Conservation (phyloP, 1,139 yeast species). For the Yamadazyma songkhlaensis region DNA sequence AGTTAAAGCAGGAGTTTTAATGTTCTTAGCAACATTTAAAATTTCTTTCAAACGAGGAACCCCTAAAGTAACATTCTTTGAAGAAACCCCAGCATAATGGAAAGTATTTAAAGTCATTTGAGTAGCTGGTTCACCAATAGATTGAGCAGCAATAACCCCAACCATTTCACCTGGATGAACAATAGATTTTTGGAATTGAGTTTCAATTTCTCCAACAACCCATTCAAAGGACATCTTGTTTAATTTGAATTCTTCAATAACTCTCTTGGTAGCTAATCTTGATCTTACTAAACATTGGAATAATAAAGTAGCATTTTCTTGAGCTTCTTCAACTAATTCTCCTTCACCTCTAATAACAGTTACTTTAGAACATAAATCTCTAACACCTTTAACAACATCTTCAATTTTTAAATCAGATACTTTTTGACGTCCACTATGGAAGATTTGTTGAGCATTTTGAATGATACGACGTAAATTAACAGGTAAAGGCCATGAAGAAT, state of each 20-base stretch:
- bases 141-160: conserved; percentile 98
- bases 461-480: conserved; percentile 95
- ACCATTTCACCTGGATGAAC: conserved; percentile 99
- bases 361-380: conserved; percentile 62
- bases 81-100: conserved; percentile 99
- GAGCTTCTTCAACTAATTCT: conserved; percentile 75
- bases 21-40: conserved; percentile 95
- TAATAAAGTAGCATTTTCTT: conserved; percentile 83
- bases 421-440: conserved; percentile 87
- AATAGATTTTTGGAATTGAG: conserved; percentile 87
- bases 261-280: conserved; percentile 85
- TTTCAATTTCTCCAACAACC: conserved; percentile 91
- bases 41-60: conserved; percentile 99
- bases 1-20: conserved; percentile 97
- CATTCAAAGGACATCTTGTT: conserved; percentile 88
- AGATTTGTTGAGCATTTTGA: conserved; percentile 96
- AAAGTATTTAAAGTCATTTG: conserved; percentile 99
- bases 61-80: conserved; percentile 98
- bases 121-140: conserved; percentile 99
- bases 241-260: conserved; percentile 85
- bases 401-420: conserved; percentile 87
- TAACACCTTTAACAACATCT: conserved; percentile 76
- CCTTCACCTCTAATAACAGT: conserved; percentile 83
- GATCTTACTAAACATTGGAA: conserved; percentile 93
- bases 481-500: conserved; percentile 95